Percentiles rank a stretch among this genome's conserved stretches.
Evolutionary conservation across 495 filamentous ascomycete genomes (phyloP).

Genomic region (Lophiotrema nucula): DNA sequence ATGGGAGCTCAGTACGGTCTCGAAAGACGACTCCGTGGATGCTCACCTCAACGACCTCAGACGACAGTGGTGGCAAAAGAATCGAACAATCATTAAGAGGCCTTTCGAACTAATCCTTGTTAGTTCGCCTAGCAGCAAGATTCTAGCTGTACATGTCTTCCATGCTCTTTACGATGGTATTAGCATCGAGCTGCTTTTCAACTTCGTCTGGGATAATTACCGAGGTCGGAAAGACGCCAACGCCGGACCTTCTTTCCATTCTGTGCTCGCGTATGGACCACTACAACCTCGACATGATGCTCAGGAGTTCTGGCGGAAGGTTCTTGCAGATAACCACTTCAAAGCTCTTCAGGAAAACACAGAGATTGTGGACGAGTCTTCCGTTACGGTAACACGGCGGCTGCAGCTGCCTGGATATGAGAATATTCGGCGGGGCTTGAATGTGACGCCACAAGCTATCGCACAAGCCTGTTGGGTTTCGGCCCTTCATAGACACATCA

Average conservation of each 20-base stretch:
- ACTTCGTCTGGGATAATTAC: conserved; percentile 52
- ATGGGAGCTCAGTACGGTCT: conserved; percentile 47
- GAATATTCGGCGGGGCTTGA: conserved; percentile 50
- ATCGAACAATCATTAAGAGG: conserved; percentile 34
- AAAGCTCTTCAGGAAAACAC: conserved; percentile 2
- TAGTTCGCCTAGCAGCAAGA: conserved; percentile 29
- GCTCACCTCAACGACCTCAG: conserved; percentile 34
- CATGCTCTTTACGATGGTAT: conserved; percentile 88
- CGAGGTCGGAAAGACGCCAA: conserved; percentile 12
- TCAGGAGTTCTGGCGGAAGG: conserved; percentile 65
- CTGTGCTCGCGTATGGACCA: conserved; percentile 55
- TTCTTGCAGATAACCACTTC: conserved; percentile 43
- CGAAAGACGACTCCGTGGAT: conserved; percentile 37
- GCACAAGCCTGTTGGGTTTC: conserved; percentile 68
- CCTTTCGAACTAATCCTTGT: conserved; percentile 51
- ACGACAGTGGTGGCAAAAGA: conserved; percentile 46
- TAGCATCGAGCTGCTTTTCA: conserved; percentile 67
- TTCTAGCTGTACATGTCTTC: conserved; percentile 67
- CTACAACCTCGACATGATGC: conserved; percentile 54
- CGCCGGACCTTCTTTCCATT: conserved; percentile 50
- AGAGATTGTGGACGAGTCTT: neutral
- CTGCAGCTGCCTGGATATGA: conserved; percentile 35
- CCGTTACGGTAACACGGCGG: conserved; percentile 8
- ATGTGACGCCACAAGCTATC: conserved; percentile 73
- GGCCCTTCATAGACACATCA: conserved; percentile 49